Percentiles rank a stretch among this genome's conserved stretches.
These are phyloP conservation scores for Vaccinium myrtillus DNA, from an alignment of 148 eudicot genomes.

Conservation along the genomic window DNA sequence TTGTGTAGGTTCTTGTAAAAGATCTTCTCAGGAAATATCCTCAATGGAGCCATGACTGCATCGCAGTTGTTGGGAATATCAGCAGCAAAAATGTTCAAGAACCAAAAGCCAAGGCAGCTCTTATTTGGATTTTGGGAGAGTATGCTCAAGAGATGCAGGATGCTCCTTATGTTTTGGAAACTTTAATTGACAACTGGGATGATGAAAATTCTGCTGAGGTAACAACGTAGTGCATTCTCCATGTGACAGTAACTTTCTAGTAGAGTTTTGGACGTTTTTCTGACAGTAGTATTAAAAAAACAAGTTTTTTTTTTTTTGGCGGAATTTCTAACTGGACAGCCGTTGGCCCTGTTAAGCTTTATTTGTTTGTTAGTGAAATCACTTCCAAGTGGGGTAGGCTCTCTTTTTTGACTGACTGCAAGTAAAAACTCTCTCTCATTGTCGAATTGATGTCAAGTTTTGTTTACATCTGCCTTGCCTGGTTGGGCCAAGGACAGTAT, in stretches of 20 bases:
- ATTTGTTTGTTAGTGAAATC: neutral
- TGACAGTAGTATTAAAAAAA: neutral
- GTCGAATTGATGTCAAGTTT: neutral
- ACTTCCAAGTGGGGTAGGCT: neutral
- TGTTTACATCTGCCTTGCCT: neutral
- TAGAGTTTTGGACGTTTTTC: neutral
- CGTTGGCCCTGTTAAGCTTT: neutral
- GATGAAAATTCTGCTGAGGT: conserved; percentile 98
- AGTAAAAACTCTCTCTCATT: neutral
- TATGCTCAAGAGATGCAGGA: conserved; percentile 98
- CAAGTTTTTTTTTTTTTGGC: neutral
- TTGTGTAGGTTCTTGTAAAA: conserved; percentile 87
- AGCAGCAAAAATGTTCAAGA: conserved; percentile 98
- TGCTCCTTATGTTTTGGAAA: conserved; percentile 88
- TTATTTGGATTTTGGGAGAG: conserved; percentile 99
- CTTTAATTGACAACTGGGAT: conserved; percentile 86
- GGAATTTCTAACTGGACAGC: neutral
- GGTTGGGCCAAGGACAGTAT: neutral
- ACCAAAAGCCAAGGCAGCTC: conserved; percentile 99
- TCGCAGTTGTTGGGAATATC: conserved; percentile 96
- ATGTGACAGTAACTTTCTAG: conserved; percentile 7
- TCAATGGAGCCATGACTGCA: conserved; percentile 99
- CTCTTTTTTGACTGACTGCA: neutral
- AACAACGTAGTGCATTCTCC: conserved; percentile 18
- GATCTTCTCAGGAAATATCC: conserved; percentile 99